Base-by-base conservation (phyloP, 1,284 basidiomycete genomes). In the Omphalotus olearius region DNA sequence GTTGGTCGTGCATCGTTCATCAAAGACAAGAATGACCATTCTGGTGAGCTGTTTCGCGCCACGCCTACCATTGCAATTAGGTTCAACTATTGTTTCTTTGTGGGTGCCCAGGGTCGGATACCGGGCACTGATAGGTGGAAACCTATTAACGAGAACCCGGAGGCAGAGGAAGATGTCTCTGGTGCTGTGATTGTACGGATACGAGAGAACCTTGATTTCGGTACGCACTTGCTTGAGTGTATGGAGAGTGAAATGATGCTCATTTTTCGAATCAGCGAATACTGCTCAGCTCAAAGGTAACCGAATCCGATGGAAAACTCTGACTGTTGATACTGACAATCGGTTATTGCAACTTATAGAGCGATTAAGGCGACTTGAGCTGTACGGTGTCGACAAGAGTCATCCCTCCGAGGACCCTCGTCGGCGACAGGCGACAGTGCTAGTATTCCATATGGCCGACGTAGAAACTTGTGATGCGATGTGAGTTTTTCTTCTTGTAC, bases 401-500 rank as follows among this genome's bases (percentile, higher is more conserved):
- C 94, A 97, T 69, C 93, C 94, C 0, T 92, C 91, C 1, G 93
- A 96, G 56, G 83, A 78, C 51, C 93, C 93, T 0, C 73, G 82
- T 16, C 74, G 93, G 56, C 80, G 82, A 54, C 79, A 87, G 52
- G 88, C 93, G 3, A 82, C 80, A 33, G 81, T 85, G 0, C 69
- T 97, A 26, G 88, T 96, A 13, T 91, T 96, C 69, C 93, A 97
- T 63, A 79, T 95, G 73, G 84, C 87, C 9, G 94, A 92, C 67
- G 85, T 93, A 3, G 91, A 93, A 55, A 78, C 73, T 17, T 85
- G 87, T 56, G 92, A 94, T 65, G 91, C 92, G 9, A 92, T 89
- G 87, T 92, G 63, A 26, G 40, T 30, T 6, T 40, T 30, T 11
- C n/a, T n/a, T 18, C 6, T 45, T 6, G 4, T 17, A 17, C 9